Evolutionary conservation across 306 rosid species (phyloP).

Genomic region (cucumber (Cucumis sativus)): DNA sequence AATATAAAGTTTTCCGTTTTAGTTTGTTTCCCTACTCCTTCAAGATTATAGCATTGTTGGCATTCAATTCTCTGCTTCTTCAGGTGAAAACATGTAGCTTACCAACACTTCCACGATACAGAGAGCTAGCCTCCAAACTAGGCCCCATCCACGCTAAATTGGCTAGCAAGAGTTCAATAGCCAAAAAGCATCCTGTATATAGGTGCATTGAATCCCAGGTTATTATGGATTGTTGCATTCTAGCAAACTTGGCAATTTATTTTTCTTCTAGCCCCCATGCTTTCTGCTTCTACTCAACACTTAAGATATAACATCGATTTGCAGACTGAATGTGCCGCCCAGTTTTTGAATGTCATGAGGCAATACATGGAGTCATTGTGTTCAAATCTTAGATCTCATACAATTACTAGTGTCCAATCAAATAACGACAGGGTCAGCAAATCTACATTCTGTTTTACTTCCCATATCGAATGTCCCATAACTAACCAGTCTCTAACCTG

Average conservation of each 20-base stretch:
- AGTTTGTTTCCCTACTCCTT: not conserved
- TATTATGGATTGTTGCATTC: constrained; percentile 17
- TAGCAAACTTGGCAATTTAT: not conserved
- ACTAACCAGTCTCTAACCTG: not conserved
- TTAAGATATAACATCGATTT: not conserved
- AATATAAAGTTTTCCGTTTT: not conserved
- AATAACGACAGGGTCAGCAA: constrained; percentile 66
- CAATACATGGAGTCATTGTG: constrained; percentile 77
- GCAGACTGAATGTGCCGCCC: constrained; percentile 60
- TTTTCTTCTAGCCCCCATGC: constrained; percentile 1
- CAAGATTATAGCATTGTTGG: not conserved
- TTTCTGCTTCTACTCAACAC: not conserved
- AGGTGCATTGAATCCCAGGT: constrained; percentile 90
- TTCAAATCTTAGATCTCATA: constrained; percentile 54
- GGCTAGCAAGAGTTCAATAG: constrained; percentile 32
- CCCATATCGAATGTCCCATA: constrained; percentile 1
- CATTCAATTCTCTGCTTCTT: constrained; percentile 7
- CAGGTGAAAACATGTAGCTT: constrained; percentile 55
- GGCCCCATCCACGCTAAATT: constrained; percentile 64
- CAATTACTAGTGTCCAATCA: constrained; percentile 84
- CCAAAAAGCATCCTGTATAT: constrained; percentile 73
- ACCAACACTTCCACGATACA: constrained; percentile 67
- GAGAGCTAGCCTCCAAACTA: constrained; percentile 50
- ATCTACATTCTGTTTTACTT: constrained; percentile 6
- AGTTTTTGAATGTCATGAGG: constrained; percentile 52